A percentile compares a stretch with the other conserved stretches of the same genome.
These are phyloP conservation scores for Keqinozyma sinolaborantium DNA, from an alignment of 1,139 yeast species.

Conservation along the genomic window DNA sequence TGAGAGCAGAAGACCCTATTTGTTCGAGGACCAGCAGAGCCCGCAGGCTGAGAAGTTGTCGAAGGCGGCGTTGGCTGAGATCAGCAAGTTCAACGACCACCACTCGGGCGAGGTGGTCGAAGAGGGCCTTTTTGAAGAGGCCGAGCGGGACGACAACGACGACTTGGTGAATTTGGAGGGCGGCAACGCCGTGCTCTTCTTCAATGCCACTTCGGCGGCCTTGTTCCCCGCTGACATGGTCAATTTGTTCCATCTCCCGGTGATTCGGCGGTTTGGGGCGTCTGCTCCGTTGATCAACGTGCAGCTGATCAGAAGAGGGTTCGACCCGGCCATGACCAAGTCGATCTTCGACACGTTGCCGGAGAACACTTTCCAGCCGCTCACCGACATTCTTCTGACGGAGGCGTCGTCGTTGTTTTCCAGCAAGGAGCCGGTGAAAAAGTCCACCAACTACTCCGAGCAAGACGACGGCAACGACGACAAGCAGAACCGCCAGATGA, in stretches of 20 bases:
- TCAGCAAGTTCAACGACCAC: slow-evolving; percentile 11
- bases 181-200: slow-evolving; percentile 29
- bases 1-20: slow-evolving; percentile 27
- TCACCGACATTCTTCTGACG: slow-evolving; percentile 27
- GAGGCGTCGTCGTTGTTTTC: slow-evolving; percentile 23
- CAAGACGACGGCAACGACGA: slow-evolving; percentile 8
- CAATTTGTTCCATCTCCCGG: slow-evolving; percentile 32
- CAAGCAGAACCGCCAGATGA: slow-evolving; percentile 25
- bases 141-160: slow-evolving; percentile 15
- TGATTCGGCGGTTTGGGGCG: slow-evolving; percentile 36
- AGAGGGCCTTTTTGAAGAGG: slow-evolving; percentile 3
- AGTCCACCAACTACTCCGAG: slow-evolving; percentile 9
- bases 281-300: slow-evolving; percentile 31
- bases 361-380: slow-evolving; percentile 20
- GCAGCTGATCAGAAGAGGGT: slow-evolving; percentile 37
- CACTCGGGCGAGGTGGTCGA: slow-evolving; percentile 3
- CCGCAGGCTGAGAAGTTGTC: slow-evolving; percentile 2
- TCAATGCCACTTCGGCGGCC: slow-evolving; percentile 31
- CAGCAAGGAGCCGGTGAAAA: slow-evolving; percentile 9
- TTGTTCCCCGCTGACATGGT: slow-evolving; percentile 34
- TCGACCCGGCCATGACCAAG: slow-evolving; percentile 23
- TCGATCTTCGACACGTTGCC: slow-evolving; percentile 28
- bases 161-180: slow-evolving; percentile 30
- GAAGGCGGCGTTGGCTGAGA: slow-evolving; percentile 6
- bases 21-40: slow-evolving; percentile 14